A percentile compares a stretch with the other conserved stretches of the same genome.
phyloP scores from a whole-genome alignment of 345 rosid genomes.

The Eutrema heterophyllum region DNA sequence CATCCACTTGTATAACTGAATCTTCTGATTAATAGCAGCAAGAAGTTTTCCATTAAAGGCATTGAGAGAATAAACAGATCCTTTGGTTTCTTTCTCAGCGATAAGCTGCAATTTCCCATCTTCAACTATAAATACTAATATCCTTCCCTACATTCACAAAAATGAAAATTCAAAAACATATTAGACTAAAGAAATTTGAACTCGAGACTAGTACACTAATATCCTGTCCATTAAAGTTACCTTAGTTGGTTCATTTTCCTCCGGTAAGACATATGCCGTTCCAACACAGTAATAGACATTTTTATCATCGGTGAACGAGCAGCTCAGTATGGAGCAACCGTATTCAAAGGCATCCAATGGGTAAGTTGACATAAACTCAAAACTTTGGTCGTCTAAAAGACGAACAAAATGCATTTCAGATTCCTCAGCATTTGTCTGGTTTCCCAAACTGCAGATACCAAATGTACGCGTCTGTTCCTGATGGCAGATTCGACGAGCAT shows the following conservation, averaged over 20 bases:
- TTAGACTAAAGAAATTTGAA: neutral
- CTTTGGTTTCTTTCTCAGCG: constrained; percentile 96
- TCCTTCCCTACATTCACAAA: constrained; percentile 59
- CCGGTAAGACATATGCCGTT: constrained; percentile 94
- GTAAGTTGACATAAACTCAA: constrained; percentile 78
- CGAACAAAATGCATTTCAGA: constrained; percentile 81
- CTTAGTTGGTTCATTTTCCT: constrained; percentile 96
- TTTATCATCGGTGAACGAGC: constrained; percentile 77
- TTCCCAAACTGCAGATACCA: constrained; percentile 84
- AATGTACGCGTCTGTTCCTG: constrained; percentile 94
- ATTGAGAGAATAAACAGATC: constrained; percentile 87
- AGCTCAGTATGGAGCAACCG: constrained; percentile 91
- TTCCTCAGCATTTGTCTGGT: constrained; percentile 73
- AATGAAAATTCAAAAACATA: neutral
- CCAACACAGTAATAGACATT: constrained; percentile 96
- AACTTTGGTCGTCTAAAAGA: constrained; percentile 87
- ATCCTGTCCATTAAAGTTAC: constrained; percentile 31
- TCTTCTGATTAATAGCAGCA: constrained; percentile 95
- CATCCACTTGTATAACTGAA: constrained; percentile 95
- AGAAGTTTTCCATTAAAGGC: constrained; percentile 92
- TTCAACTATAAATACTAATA: constrained; percentile 81
- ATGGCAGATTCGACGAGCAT: constrained; percentile 94
- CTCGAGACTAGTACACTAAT: neutral
- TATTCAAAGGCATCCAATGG: constrained; percentile 83
- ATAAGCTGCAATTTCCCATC: constrained; percentile 87